Conservation (phyloP, 73 alveolate genomes). For the Stentor coeruleus region DNA sequence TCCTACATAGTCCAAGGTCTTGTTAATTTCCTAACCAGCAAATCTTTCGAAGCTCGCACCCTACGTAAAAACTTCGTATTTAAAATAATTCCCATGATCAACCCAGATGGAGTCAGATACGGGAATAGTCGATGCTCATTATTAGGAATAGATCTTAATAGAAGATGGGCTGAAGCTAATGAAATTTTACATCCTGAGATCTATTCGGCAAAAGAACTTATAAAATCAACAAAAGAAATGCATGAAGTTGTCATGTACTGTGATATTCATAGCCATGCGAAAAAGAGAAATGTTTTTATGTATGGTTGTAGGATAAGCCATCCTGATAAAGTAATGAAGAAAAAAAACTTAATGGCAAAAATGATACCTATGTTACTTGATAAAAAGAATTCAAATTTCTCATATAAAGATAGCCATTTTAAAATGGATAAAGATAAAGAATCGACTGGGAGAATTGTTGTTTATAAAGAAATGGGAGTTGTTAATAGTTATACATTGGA, state of each 20-base stretch:
- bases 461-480: conserved; percentile 83
- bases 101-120: conserved; percentile 99
- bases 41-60: conserved; percentile 66
- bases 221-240: conserved; percentile 85
- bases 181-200: conserved; percentile 94
- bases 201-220: conserved; percentile 84
- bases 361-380: conserved; percentile 82
- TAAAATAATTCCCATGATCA: conserved; percentile 97
- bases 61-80: conserved; percentile 82
- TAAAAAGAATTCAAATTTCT: conserved; percentile 71
- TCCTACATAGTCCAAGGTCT: conserved; percentile 60
- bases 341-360: conserved; percentile 55
- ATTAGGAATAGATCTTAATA: conserved; percentile 98
- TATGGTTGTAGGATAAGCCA: background rate
- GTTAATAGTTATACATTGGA: conserved; percentile 86
- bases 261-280: conserved; percentile 99
- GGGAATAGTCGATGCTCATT: conserved; percentile 82
- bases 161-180: conserved; percentile 97
- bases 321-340: background rate
- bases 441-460: conserved; percentile 85
- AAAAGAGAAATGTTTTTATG: conserved; percentile 52
- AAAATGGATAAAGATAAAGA: conserved; percentile 85
- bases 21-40: conserved; percentile 84
- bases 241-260: conserved; percentile 94
- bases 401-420: conserved; percentile 83